Percentiles rank a stretch among this genome's conserved stretches.
phyloP scores from a whole-genome alignment of 345 rosid genomes.

The Hirschfeldia incana region DNA sequence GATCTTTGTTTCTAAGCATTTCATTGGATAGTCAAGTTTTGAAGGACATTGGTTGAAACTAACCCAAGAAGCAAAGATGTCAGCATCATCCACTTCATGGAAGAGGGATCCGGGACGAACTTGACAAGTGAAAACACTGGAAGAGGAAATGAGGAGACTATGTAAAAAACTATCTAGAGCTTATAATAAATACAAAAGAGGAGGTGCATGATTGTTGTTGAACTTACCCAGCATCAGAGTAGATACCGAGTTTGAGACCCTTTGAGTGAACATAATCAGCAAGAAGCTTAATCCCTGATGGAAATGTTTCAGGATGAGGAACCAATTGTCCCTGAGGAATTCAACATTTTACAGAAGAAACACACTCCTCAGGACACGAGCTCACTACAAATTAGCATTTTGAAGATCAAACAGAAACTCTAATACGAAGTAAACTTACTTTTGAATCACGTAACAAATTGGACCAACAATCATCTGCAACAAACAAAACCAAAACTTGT shows the following conservation, averaged over 20 bases:
- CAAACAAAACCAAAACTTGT: conserved; percentile 22
- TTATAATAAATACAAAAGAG: conserved; percentile 23
- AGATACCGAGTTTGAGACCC: conserved; percentile 96
- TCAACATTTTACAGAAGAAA: conserved; percentile 23
- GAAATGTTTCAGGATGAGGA: conserved; percentile 76
- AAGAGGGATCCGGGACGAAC: conserved; percentile 95
- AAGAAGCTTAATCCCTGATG: conserved; percentile 85
- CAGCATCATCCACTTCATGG: conserved; percentile 83
- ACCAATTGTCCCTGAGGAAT: conserved; percentile 68
- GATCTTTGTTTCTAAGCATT: neutral
- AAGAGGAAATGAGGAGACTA: conserved; percentile 23
- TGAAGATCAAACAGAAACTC: neutral
- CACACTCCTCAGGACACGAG: neutral
- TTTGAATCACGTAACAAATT: conserved; percentile 50
- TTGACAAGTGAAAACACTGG: conserved; percentile 82
- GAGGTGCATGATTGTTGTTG: conserved; percentile 22
- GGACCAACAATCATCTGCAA: conserved; percentile 98
- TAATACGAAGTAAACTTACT: conserved; percentile 43
- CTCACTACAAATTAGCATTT: neutral
- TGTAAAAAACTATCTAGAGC: neutral
- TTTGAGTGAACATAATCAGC: conserved; percentile 79
- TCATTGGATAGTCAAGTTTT: neutral
- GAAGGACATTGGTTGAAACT: conserved; percentile 40
- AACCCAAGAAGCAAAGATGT: conserved; percentile 90
- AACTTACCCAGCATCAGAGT: conserved; percentile 98